phyloP scores from a whole-genome alignment of 495 filamentous ascomycete species.

The Pseudoneurospora amorphoporcata region DNA sequence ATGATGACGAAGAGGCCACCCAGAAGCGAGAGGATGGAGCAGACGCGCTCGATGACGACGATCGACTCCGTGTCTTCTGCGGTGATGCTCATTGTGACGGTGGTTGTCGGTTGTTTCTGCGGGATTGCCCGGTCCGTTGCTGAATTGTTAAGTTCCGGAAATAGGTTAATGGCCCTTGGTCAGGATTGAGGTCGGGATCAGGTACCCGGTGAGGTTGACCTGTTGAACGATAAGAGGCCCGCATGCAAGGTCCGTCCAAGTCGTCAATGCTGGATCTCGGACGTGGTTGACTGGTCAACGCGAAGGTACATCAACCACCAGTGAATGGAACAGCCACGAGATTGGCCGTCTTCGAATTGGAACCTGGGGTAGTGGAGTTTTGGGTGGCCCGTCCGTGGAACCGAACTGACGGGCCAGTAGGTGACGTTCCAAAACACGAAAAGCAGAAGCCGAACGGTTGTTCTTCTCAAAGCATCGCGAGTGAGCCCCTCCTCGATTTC shows the following conservation, averaged over 20 bases:
- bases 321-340: background rate
- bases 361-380: background rate
- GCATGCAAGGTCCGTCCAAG: background rate
- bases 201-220: background rate
- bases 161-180: background rate
- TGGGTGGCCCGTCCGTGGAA: background rate
- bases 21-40: conserved; percentile 59
- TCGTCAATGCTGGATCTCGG: background rate
- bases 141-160: background rate
- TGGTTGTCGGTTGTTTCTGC: background rate
- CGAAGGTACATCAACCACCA: background rate
- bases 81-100: background rate
- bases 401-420: background rate
- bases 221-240: background rate
- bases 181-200: background rate
- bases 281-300: background rate
- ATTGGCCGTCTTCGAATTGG: background rate
- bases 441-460: background rate
- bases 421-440: background rate
- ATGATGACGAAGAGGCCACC: conserved; percentile 63
- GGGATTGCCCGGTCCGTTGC: background rate
- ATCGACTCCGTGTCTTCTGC: conserved; percentile 31
- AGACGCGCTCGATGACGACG: conserved; percentile 52
- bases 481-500: background rate
- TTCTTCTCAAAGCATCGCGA: background rate